A percentile compares a stretch with the other conserved stretches of the same genome.
These are phyloP conservation scores for Balansia obtecta DNA, from an alignment of 2,329 filamentous ascomycete species.

Conservation along the genomic window DNA sequence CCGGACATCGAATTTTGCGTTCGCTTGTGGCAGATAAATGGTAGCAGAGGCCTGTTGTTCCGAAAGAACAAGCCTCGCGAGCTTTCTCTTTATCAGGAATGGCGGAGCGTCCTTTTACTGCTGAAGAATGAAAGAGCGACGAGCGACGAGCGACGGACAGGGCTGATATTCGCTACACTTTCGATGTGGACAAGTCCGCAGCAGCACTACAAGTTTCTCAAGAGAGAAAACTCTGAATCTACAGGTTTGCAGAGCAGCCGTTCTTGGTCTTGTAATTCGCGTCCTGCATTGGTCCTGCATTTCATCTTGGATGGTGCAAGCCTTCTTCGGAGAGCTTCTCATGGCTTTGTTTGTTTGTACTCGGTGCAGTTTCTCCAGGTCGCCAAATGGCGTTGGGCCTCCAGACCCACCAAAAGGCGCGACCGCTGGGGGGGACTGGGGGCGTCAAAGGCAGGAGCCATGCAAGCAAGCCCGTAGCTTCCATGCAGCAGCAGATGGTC, in stretches of 20 bases:
- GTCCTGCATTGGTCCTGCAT: background rate
- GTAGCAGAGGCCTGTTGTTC: no score
- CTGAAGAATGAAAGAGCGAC: background rate
- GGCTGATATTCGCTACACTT: background rate
- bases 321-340: background rate
- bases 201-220: no score
- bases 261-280: background rate
- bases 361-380: no score
- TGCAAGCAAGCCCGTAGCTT: slow-evolving; percentile 1
- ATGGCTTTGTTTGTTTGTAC: background rate
- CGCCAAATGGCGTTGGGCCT: slow-evolving; percentile 1
- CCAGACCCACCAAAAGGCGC: slow-evolving; percentile 10
- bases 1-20: no score
- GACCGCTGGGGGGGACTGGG: slow-evolving; percentile 3
- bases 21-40: no score
- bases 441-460: background rate
- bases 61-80: no score
- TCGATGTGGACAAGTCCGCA: background rate
- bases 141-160: background rate
- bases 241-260: background rate
- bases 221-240: no score
- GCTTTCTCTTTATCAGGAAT: no score
- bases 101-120: no score
- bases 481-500: slow-evolving; percentile 3
- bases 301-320: background rate